A percentile compares a stretch with the other conserved stretches of the same genome.
Conservation (phyloP, 306 rosid genomes). For the Fragaria ananassa region DNA sequence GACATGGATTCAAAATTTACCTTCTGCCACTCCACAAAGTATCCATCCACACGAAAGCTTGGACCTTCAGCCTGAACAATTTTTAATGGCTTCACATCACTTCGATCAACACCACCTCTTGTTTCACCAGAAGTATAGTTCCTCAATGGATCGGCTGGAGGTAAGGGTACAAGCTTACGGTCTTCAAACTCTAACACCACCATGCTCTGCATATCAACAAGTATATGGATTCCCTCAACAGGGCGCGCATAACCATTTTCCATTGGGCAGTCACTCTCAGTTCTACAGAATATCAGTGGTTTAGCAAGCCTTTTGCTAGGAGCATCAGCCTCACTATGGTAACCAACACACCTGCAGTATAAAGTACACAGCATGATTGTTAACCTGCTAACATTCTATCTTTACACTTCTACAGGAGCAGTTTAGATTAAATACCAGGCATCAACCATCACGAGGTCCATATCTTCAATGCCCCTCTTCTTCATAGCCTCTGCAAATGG, state of each 20-base stretch:
- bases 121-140: slow-evolving; percentile 87
- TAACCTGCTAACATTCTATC: neutral
- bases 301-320: slow-evolving; percentile 84
- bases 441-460: slow-evolving; percentile 96
- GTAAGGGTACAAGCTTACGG: slow-evolving; percentile 83
- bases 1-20: slow-evolving; percentile 36
- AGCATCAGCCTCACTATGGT: slow-evolving; percentile 74
- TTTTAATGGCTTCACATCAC: slow-evolving; percentile 81
- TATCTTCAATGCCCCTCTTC: slow-evolving; percentile 93
- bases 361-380: neutral
- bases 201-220: slow-evolving; percentile 95
- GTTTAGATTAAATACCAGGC: slow-evolving; percentile 51
- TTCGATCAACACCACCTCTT: slow-evolving; percentile 84
- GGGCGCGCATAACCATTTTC: slow-evolving; percentile 97
- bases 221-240: slow-evolving; percentile 75
- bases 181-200: slow-evolving; percentile 83
- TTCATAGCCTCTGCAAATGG: slow-evolving; percentile 92
- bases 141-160: slow-evolving; percentile 94
- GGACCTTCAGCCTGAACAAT: slow-evolving; percentile 93
- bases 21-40: slow-evolving; percentile 93
- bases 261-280: slow-evolving; percentile 96
- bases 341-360: slow-evolving; percentile 81
- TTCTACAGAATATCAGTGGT: slow-evolving; percentile 81
- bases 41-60: slow-evolving; percentile 81
- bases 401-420: neutral